Evolutionary conservation across 2,329 filamentous ascomycete genomes (phyloP).

Genomic region (Colletotrichum caudatum): DNA sequence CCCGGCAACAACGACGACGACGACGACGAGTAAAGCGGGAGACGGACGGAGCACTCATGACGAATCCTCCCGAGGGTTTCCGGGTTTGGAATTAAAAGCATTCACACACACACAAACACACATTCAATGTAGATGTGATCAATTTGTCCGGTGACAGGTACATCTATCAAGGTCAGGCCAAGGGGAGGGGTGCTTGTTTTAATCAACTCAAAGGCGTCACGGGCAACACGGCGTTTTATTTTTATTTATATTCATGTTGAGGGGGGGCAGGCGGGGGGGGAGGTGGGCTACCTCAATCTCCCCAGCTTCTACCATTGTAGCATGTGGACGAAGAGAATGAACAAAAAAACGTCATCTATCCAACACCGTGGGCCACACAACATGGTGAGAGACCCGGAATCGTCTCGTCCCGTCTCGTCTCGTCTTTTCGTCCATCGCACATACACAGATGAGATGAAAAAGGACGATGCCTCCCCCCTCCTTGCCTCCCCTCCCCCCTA

Average conservation of each 20-base stretch:
- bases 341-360: not conserved
- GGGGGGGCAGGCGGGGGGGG: too few species aligned
- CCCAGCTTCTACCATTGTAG: not conserved
- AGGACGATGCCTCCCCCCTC: not conserved
- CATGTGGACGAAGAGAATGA: not conserved
- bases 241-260: too few species aligned
- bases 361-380: not conserved
- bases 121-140: not conserved
- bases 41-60: too few species aligned
- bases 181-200: not conserved
- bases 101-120: not conserved
- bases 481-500: too few species aligned
- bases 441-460: not conserved
- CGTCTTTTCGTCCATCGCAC: not conserved
- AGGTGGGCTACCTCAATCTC: not conserved
- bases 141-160: not conserved
- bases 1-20: slow-evolving; percentile 32
- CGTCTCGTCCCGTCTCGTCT: not conserved
- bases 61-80: not conserved
- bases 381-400: not conserved
- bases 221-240: not conserved
- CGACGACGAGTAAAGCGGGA: slow-evolving; percentile 41
- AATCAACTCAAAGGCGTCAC: not conserved
- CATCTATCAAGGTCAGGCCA: not conserved
- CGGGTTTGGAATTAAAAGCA: not conserved